Conservation (phyloP, 2,329 filamentous ascomycete species). For the Aspergillus ustus region DNA sequence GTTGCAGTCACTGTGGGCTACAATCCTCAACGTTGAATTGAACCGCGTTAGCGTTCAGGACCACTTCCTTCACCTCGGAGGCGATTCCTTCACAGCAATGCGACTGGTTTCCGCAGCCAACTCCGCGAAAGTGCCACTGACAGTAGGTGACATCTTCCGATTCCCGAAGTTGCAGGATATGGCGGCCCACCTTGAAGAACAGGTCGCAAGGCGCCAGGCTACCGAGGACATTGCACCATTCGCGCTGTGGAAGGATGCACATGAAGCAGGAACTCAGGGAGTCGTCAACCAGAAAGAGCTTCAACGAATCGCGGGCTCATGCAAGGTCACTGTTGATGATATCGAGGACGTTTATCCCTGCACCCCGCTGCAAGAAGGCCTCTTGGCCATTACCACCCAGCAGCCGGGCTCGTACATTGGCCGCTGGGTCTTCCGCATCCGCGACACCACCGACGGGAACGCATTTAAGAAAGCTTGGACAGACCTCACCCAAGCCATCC, state of each 20-base stretch:
- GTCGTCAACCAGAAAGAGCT: neutral
- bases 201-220: neutral
- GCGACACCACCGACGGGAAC: constrained; percentile 26
- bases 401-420: constrained; percentile 45
- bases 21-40: neutral
- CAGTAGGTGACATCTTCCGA: constrained; percentile 10
- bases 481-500: constrained; percentile 35
- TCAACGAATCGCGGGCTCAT: neutral
- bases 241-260: constrained; percentile 3
- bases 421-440: constrained; percentile 38
- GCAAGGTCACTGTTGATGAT: neutral
- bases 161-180: constrained; percentile 15
- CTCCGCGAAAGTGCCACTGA: neutral
- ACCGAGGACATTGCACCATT: constrained; percentile 3
- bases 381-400: constrained; percentile 45
- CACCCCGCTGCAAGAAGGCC: constrained; percentile 39
- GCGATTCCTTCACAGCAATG: constrained; percentile 16
- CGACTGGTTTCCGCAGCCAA: constrained; percentile 10
- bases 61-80: constrained; percentile 13
- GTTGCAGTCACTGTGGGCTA: constrained; percentile 8
- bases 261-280: neutral
- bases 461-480: constrained; percentile 45
- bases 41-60: constrained; percentile 4
- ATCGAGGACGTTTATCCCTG: constrained; percentile 40
- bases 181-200: constrained; percentile 1